Conservation (phyloP, 345 rosid species). For the Eucalyptus tenuipes region DNA sequence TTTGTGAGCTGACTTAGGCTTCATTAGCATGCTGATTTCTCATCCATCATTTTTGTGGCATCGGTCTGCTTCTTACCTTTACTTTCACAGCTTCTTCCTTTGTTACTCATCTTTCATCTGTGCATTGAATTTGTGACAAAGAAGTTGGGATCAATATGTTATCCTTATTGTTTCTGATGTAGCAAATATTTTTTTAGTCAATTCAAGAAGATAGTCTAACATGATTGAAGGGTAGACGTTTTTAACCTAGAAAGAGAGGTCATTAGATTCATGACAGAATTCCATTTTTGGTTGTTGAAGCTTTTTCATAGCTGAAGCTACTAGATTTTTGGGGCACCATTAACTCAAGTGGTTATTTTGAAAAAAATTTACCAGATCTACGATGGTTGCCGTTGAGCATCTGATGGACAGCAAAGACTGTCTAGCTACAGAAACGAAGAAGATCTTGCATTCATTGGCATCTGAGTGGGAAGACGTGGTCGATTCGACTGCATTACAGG, state of each 20-base stretch:
- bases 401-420: background rate
- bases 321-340: background rate
- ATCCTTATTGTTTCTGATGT: background rate
- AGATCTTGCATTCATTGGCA: constrained; percentile 48
- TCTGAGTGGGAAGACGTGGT: constrained; percentile 70
- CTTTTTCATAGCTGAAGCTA: background rate
- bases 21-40: background rate
- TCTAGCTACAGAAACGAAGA: constrained; percentile 51
- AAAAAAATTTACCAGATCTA: background rate
- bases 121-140: background rate
- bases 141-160: background rate
- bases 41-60: background rate
- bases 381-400: constrained; percentile 19
- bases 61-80: background rate
- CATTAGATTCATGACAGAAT: background rate
- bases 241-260: background rate
- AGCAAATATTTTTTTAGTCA: background rate
- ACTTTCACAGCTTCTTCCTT: background rate
- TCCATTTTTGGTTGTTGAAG: background rate
- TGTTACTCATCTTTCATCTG: background rate
- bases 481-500: constrained; percentile 47
- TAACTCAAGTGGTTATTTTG: background rate
- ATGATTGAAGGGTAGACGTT: background rate
- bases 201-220: background rate
- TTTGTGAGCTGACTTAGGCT: background rate